Conservation (phyloP, 2,329 filamentous ascomycete genomes). For the Pyrenochaeta sp. region DNA sequence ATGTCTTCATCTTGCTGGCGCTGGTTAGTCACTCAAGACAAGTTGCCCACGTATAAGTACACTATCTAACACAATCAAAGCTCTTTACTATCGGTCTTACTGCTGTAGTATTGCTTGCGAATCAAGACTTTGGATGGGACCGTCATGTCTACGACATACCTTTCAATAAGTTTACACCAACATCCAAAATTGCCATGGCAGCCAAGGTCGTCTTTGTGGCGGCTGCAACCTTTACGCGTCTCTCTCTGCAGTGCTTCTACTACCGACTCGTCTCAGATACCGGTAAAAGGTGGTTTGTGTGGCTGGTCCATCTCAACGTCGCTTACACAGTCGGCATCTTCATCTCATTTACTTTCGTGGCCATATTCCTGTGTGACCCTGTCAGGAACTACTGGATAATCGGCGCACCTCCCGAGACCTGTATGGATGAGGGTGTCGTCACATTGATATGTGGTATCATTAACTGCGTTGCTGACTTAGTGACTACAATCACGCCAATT, state of each 20-base stretch:
- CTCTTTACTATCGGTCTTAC: conserved; percentile 50
- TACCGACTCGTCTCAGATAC: conserved; percentile 54
- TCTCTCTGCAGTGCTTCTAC: conserved; percentile 56
- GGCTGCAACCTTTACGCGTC: conserved; percentile 53
- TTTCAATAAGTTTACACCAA: conserved; percentile 26
- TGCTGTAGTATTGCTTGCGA: conserved; percentile 51
- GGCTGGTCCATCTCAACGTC: conserved; percentile 50
- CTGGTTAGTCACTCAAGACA: conserved; percentile 36
- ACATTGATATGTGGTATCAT: conserved; percentile 53
- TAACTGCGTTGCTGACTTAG: conserved; percentile 53
- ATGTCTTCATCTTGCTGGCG: conserved; percentile 51
- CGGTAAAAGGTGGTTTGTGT: conserved; percentile 48
- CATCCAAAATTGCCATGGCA: conserved; percentile 49
- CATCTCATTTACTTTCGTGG: conserved; percentile 44
- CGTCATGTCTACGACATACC: conserved; percentile 54
- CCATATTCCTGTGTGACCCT: conserved; percentile 53
- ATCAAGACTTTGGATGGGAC: conserved; percentile 51
- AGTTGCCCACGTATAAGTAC: background rate
- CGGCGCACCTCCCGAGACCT: conserved; percentile 39
- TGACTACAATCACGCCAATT: conserved; percentile 53
- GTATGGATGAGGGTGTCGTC: conserved; percentile 51
- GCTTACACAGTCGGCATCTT: conserved; percentile 48
- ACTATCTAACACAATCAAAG: conserved; percentile 27
- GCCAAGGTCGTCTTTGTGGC: conserved; percentile 53
- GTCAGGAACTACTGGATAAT: conserved; percentile 53